Percentiles rank a stretch among this genome's conserved stretches.
Conservation (phyloP, 768 basidiomycete genomes). For the Termitomyces heimii region DNA sequence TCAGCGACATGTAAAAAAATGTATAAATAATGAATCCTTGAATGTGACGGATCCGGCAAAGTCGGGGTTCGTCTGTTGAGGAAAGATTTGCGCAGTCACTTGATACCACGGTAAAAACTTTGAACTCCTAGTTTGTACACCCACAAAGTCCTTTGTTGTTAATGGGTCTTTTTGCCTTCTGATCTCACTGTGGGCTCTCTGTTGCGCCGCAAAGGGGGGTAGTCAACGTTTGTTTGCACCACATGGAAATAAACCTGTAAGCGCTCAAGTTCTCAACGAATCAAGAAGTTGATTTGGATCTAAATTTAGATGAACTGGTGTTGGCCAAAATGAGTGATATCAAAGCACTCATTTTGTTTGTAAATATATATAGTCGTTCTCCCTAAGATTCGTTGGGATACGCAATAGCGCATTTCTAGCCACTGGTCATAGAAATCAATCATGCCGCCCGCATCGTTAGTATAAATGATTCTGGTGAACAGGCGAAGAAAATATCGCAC, state of each 20-base stretch:
- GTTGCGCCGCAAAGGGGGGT: constrained; percentile 4
- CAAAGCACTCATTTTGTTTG: too few species aligned
- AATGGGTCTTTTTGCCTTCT: background rate
- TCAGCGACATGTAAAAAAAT: background rate
- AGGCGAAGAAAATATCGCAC: too few species aligned
- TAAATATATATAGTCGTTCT: too few species aligned
- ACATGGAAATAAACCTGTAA: background rate
- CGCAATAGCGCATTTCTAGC: background rate
- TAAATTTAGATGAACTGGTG: background rate
- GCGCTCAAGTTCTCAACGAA: background rate
- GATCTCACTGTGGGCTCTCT: background rate
- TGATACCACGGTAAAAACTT: constrained; percentile 1
- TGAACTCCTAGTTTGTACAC: background rate
- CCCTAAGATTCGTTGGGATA: background rate
- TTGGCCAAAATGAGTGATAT: background rate
- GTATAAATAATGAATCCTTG: background rate
- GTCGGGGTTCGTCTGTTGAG: background rate
- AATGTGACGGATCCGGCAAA: constrained; percentile 5
- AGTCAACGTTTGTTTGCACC: background rate
- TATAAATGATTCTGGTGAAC: background rate
- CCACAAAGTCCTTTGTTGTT: background rate
- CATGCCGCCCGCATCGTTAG: background rate
- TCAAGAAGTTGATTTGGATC: background rate
- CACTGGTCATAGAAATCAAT: background rate
- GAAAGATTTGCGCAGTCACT: constrained; percentile 1